A percentile compares a stretch with the other conserved stretches of the same genome.
phyloP scores from a whole-genome alignment of 345 rosid species.

The Salix purpurea region DNA sequence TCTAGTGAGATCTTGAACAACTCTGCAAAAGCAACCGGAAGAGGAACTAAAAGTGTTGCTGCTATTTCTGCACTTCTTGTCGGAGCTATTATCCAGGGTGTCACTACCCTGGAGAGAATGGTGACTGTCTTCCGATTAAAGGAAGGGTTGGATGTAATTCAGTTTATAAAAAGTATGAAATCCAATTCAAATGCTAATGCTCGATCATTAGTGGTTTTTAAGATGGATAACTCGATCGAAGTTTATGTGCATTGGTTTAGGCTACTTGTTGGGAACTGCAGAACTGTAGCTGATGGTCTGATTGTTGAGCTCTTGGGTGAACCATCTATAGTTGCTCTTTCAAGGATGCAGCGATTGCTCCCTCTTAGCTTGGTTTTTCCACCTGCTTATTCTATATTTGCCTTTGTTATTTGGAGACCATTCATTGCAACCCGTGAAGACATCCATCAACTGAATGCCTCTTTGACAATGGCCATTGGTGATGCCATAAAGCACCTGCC shows the following conservation, averaged over 20 bases:
- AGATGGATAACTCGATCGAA: conserved; percentile 65
- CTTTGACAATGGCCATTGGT: conserved; percentile 64
- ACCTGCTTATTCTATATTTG: conserved; percentile 81
- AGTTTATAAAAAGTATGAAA: conserved; percentile 63
- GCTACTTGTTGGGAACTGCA: conserved; percentile 81
- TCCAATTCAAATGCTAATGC: conserved; percentile 81
- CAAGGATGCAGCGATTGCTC: conserved; percentile 90
- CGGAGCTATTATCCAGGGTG: conserved; percentile 84
- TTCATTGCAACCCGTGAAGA: conserved; percentile 73
- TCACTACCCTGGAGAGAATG: conserved; percentile 89
- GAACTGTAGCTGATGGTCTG: conserved; percentile 80
- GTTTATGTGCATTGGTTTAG: conserved; percentile 88
- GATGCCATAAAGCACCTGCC: conserved; percentile 83
- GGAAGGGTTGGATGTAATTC: conserved; percentile 83
- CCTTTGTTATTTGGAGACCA: conserved; percentile 76
- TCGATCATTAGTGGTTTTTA: conserved; percentile 54
- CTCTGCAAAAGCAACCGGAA: conserved; percentile 45
- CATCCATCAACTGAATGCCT: conserved; percentile 64
- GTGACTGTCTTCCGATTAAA: conserved; percentile 73
- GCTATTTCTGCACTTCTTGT: conserved; percentile 82
- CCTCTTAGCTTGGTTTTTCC: conserved; percentile 86
- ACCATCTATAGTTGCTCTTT: conserved; percentile 75
- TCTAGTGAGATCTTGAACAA: conserved; percentile 44
- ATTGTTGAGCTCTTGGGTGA: conserved; percentile 89
- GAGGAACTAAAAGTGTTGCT: conserved; percentile 61